A percentile compares a stretch with the other conserved stretches of the same genome.
Conservation (phyloP, 306 rosid species). For the Cucurbita maxima region DNA sequence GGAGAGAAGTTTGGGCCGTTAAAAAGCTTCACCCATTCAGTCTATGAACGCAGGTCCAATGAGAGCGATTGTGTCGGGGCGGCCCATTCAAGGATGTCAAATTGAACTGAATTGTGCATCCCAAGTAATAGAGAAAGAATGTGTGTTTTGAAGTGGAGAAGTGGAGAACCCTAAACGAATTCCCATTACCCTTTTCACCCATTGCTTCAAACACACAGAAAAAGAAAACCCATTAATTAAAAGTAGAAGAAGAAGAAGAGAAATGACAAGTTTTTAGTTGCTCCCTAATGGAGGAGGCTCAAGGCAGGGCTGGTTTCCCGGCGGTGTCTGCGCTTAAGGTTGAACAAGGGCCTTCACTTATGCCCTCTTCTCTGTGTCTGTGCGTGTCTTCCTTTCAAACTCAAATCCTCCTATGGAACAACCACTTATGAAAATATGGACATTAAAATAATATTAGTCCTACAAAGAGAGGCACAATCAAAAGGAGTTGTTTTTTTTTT, state of each 20-base stretch:
- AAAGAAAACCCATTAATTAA: not conserved
- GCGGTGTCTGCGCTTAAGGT: conserved; percentile 85
- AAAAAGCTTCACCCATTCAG: no score
- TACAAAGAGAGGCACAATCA: conserved; percentile 35
- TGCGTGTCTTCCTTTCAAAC: not conserved
- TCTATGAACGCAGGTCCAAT: no score
- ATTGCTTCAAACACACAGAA: not conserved
- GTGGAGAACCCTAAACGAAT: not conserved
- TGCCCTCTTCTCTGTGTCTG: not conserved
- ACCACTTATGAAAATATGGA: conserved; percentile 42
- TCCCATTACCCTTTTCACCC: not conserved
- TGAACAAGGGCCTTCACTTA: not conserved
- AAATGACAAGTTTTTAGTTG: conserved; percentile 10
- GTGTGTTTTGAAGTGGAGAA: no score
- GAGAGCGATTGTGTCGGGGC: no score
- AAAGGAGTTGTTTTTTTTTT: conserved; percentile 16
- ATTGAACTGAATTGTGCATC: no score
- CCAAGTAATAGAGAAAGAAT: no score
- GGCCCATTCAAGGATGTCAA: no score
- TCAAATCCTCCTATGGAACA: conserved; percentile 39
- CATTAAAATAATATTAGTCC: conserved; percentile 31
- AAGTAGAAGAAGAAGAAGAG: conserved; percentile 29
- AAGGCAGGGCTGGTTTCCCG: conserved; percentile 85
- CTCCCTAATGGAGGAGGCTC: conserved; percentile 58
- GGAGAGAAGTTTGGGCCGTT: no score